A percentile compares a stretch with the other conserved stretches of the same genome.
phyloP scores from a whole-genome alignment of 352 stramenopile species.

The Nothophytophthora sp. region DNA sequence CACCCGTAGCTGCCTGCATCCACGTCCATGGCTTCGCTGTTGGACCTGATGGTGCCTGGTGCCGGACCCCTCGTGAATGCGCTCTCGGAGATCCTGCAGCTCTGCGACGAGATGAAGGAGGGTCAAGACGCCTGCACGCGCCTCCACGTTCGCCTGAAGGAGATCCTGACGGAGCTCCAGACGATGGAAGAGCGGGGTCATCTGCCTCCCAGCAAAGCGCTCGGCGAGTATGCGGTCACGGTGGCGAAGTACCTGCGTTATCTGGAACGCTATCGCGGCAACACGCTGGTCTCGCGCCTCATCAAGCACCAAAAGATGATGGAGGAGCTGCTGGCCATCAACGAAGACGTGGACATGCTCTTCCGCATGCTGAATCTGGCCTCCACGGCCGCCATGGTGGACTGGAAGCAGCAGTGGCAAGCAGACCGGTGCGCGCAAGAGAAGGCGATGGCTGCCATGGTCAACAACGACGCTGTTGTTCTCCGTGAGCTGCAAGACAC shows the following conservation, averaged over 20 bases:
- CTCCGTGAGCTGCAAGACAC: slow-evolving; percentile 5
- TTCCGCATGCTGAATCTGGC: slow-evolving; percentile 22
- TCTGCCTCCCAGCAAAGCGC: neutral
- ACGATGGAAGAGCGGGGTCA: neutral
- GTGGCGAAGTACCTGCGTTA: neutral
- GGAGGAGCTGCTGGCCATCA: slow-evolving; percentile 11
- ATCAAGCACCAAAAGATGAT: slow-evolving; percentile 9
- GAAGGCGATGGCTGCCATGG: neutral
- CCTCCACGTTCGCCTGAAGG: neutral
- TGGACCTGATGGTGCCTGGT: too few relatives aligned
- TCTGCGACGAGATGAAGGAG: slow-evolving; percentile 12
- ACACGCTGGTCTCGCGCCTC: slow-evolving; percentile 2
- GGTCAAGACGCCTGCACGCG: neutral
- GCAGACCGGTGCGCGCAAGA: slow-evolving; percentile 7
- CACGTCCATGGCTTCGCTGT: too few relatives aligned
- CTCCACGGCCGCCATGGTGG: neutral
- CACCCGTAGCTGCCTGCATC: too few relatives aligned
- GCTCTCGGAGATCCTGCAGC: too few relatives aligned
- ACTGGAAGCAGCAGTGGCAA: slow-evolving; percentile 22
- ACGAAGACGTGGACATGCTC: slow-evolving; percentile 25
- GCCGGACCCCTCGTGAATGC: too few relatives aligned
- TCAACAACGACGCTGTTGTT: too few relatives aligned
- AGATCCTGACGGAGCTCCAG: neutral
- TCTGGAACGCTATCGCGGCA: slow-evolving; percentile 4
- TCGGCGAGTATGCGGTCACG: neutral